Base-by-base conservation (phyloP, 306 rosid genomes). In the Quercus engelmannii region DNA sequence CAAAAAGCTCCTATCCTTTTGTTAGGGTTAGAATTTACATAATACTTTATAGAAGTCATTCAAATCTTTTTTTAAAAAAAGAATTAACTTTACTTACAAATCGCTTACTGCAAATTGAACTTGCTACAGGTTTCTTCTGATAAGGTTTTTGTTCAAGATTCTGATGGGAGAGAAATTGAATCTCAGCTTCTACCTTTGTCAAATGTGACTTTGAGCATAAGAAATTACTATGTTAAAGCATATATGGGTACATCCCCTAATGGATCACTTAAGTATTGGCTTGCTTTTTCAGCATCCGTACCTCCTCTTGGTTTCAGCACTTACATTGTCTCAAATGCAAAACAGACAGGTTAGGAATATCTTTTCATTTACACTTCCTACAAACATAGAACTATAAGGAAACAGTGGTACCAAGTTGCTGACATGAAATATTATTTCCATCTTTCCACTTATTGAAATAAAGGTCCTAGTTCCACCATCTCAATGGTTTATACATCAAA, bases 221-320 rank as follows among this genome's bases (percentile, higher is more conserved):
- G 93, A 88, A 90, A 83, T 59, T 83, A 74, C 86, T 80, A 84
- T 57, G 82, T 79, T 7, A 63, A 19, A 71, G 96, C 94, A 75
- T 89, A 92, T 89, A 74, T 90, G 69, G 97, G 91, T n/a, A 83
- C 59, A 68, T 88, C 87, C 71, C 82, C 94, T 33, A 85, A 69
- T 67, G 89, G 72, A 67, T 82, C 80, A 3, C 92, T 91, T 3
- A 86, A 84, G 23, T 92, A 92, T 72, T 92, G 91, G 97, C 97
- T 94, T 78, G 91, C 87, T 1, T 94, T 94, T 85, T 86, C 92
- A 43, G 97, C 88, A n/a, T 31, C 81, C 25, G 92, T 89, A 49
- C 97, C 98, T 33, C 94, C 98, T 55, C 93, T 94, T 77, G 98
- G 98, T 80, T 94, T 92, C 85, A 92, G 86, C 82, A 89, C 97